These are phyloP conservation scores for Lasiodiplodia sp. DNA, from an alignment of 2,329 filamentous ascomycete genomes.

Conservation along the genomic window DNA sequence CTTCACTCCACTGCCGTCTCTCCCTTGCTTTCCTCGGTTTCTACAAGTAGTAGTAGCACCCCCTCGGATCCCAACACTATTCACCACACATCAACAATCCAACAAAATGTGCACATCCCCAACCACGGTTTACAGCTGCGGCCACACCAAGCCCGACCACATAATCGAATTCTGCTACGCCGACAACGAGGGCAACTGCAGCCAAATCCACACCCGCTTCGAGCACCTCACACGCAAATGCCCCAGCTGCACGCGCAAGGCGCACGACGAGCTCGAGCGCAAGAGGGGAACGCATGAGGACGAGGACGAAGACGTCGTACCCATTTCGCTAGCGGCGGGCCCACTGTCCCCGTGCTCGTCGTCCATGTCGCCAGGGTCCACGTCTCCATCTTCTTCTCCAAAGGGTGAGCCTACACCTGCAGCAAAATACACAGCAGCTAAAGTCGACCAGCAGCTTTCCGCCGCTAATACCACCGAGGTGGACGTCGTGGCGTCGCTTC, in stretches of 20 bases:
- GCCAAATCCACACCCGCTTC: conserved; percentile 13
- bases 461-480: not conserved
- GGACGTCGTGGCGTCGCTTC: not conserved
- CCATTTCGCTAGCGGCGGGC: not conserved
- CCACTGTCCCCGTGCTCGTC: not conserved
- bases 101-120: conserved; percentile 18
- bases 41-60: not conserved
- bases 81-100: not conserved
- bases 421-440: not conserved
- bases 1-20: not conserved
- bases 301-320: conserved; percentile 9
- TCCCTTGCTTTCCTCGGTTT: not conserved
- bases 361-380: not conserved
- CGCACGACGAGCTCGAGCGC: conserved; percentile 13
- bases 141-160: conserved; percentile 26
- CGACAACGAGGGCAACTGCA: conserved; percentile 17
- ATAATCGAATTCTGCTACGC: conserved; percentile 21
- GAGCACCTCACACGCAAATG: conserved; percentile 10
- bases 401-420: not conserved
- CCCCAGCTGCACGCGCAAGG: conserved; percentile 11
- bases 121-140: conserved; percentile 22
- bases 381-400: conserved; percentile 3
- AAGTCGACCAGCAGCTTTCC: not conserved
- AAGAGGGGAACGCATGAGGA: not conserved
- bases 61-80: not conserved